Evolutionary conservation across 2,329 filamentous ascomycete genomes (phyloP).

Genomic region (Trichoderma afroharzianum): DNA sequence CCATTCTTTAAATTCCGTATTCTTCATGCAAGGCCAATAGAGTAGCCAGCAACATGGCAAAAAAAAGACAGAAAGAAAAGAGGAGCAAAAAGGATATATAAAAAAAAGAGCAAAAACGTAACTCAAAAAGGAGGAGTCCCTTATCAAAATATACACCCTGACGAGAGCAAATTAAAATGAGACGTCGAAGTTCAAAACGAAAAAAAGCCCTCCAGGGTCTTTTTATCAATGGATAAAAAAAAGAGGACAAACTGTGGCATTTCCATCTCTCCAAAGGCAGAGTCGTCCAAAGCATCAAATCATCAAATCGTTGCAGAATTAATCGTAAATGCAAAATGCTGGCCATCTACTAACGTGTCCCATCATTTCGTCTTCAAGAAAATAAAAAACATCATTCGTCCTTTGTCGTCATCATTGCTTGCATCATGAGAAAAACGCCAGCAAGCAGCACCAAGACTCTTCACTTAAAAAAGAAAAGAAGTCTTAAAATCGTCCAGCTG

Average conservation of each 20-base stretch:
- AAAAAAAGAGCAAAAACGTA: neutral
- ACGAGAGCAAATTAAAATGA: slow-evolving; percentile 1
- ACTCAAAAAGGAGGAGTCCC: neutral
- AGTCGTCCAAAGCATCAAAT: slow-evolving; percentile 8
- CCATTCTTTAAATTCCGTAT: neutral
- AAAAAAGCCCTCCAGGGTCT: neutral
- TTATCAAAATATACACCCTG: neutral
- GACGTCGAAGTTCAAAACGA: neutral
- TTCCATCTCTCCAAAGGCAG: neutral
- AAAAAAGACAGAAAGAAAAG: neutral
- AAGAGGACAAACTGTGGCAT: neutral
- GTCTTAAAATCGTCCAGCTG: neutral
- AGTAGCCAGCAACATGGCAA: neutral
- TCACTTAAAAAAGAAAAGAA: neutral
- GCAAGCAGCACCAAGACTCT: neutral
- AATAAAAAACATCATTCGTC: neutral
- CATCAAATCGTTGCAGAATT: slow-evolving; percentile 10
- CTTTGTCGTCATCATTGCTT: neutral
- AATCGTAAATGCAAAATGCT: slow-evolving; percentile 1
- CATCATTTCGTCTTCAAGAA: slow-evolving; percentile 12
- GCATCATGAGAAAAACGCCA: neutral
- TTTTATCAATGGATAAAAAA: neutral
- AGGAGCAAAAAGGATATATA: neutral
- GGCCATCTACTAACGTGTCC: neutral
- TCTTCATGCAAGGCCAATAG: neutral